Conservation (phyloP, 768 basidiomycete genomes). For the Psilocybe azurescens region DNA sequence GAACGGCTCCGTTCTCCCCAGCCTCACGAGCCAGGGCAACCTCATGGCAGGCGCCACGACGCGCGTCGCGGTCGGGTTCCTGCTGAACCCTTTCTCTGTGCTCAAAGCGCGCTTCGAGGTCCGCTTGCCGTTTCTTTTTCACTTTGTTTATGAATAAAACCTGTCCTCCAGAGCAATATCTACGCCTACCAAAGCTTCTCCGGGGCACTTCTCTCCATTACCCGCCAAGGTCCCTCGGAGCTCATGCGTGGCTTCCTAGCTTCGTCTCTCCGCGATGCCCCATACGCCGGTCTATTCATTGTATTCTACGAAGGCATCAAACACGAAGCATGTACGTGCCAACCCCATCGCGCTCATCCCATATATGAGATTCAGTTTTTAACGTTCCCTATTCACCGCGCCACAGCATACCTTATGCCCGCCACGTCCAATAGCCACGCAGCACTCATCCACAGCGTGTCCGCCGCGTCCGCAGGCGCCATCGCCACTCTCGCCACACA, state of each 20-base stretch:
- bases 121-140: conserved; percentile 20
- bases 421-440: conserved; percentile 51
- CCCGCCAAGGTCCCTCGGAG: conserved; percentile 77
- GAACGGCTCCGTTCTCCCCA: conserved; percentile 64
- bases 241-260: conserved; percentile 86
- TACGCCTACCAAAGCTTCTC: conserved; percentile 71
- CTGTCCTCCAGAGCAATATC: conserved; percentile 67
- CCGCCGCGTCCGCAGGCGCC: conserved; percentile 82
- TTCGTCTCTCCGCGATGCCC: conserved; percentile 92
- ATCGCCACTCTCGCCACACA: conserved; percentile 87
- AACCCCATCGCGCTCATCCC: background rate
- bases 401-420: conserved; percentile 45
- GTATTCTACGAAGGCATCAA: conserved; percentile 91
- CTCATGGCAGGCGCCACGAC: conserved; percentile 85
- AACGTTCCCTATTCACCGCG: background rate
- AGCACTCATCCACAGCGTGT: conserved; percentile 60
- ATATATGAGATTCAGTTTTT: background rate
- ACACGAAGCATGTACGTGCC: conserved; percentile 61
- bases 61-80: conserved; percentile 79
- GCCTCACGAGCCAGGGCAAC: conserved; percentile 79
- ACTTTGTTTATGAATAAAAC: background rate
- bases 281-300: conserved; percentile 90
- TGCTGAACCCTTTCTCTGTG: conserved; percentile 90
- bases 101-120: conserved; percentile 94
- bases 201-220: conserved; percentile 61